Conservation (phyloP, 2,329 filamentous ascomycete genomes). For the Niveomyces coronatus region DNA sequence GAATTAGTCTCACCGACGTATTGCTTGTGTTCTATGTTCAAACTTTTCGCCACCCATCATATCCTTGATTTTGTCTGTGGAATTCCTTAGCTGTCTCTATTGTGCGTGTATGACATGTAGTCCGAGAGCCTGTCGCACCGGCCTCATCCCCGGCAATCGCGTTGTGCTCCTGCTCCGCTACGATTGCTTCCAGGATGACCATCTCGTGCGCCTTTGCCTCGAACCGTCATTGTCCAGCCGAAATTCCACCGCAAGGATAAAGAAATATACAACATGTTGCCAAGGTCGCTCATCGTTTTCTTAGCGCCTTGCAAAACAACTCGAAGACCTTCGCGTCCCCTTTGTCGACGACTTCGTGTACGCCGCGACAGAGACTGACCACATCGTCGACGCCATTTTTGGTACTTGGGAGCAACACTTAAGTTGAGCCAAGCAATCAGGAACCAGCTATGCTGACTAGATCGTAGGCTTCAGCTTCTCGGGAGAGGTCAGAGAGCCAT, state of each 20-base stretch:
- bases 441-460: constrained; percentile 7
- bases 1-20: too few relatives aligned
- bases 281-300: constrained; percentile 20
- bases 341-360: constrained; percentile 71
- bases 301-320: constrained; percentile 73
- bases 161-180: too few relatives aligned
- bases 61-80: too few relatives aligned
- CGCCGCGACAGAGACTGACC: constrained; percentile 59
- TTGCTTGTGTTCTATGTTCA: too few relatives aligned
- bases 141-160: too few relatives aligned
- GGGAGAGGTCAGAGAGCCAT: constrained; percentile 86
- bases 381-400: constrained; percentile 89
- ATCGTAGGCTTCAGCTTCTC: constrained; percentile 75
- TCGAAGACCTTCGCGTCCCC: constrained; percentile 70
- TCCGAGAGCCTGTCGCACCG: background rate
- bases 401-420: constrained; percentile 38
- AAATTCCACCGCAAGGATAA: background rate
- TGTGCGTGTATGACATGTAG: constrained; percentile 3
- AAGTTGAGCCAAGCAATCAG: too few relatives aligned
- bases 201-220: too few relatives aligned
- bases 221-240: too few relatives aligned
- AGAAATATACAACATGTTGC: background rate
- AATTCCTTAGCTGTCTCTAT: background rate
- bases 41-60: too few relatives aligned
- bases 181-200: too few relatives aligned